These are phyloP conservation scores for Pseudogymnoascus sp. DNA, from an alignment of 2,329 filamentous ascomycete genomes.

Conservation along the genomic window DNA sequence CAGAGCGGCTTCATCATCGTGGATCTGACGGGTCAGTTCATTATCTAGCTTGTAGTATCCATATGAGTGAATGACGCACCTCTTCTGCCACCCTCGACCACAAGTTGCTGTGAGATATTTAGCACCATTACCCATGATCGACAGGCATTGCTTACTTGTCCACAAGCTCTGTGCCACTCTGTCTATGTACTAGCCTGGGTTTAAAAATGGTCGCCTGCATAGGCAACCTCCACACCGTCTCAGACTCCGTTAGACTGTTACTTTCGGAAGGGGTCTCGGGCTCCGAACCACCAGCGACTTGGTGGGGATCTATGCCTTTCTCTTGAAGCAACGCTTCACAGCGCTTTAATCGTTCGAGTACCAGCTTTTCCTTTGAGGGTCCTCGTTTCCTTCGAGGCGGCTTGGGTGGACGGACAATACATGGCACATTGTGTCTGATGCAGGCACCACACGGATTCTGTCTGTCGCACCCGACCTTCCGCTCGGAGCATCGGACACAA, in stretches of 20 bases:
- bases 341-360: conserved; percentile 16
- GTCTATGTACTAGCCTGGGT: conserved; percentile 21
- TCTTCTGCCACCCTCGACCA: conserved; percentile 29
- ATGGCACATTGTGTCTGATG: conserved; percentile 26
- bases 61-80: conserved; percentile 16
- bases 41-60: neutral
- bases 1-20: conserved; percentile 23
- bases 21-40: conserved; percentile 23
- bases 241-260: neutral
- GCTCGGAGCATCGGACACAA: conserved; percentile 16
- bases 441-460: conserved; percentile 40
- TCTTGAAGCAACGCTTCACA: conserved; percentile 20
- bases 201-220: conserved; percentile 14
- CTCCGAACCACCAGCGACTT: conserved; percentile 14
- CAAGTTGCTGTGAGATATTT: conserved; percentile 22
- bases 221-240: conserved; percentile 15
- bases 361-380: conserved; percentile 13
- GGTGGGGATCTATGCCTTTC: conserved; percentile 20
- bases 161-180: conserved; percentile 21
- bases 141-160: conserved; percentile 22
- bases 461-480: conserved; percentile 40
- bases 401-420: conserved; percentile 12
- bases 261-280: conserved; percentile 9
- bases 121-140: conserved; percentile 15
- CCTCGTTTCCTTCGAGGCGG: conserved; percentile 14